Percentiles rank a stretch among this genome's conserved stretches.
Conservation (phyloP, 2,329 filamentous ascomycete species). For the Phaeosphaeria sp. region DNA sequence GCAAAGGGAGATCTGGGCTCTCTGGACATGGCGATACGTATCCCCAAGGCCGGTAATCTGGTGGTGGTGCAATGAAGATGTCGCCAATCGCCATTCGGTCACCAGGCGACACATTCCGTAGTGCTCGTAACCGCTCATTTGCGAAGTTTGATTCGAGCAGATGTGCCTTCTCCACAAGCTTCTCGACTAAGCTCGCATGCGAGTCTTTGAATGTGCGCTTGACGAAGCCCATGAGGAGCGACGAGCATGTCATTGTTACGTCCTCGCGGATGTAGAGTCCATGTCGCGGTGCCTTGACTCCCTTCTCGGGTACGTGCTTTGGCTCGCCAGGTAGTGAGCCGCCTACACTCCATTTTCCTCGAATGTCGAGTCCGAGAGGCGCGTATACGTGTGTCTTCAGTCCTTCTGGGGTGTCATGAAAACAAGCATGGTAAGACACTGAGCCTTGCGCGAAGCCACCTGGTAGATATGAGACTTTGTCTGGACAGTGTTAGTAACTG, state of each 20-base stretch:
- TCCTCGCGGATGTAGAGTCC: slow-evolving; percentile 87
- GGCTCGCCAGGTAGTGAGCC: slow-evolving; percentile 76
- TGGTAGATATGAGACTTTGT: slow-evolving; percentile 77
- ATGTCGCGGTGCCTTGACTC: slow-evolving; percentile 67
- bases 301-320: slow-evolving; percentile 69
- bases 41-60: slow-evolving; percentile 30
- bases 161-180: slow-evolving; percentile 47
- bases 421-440: slow-evolving; percentile 80
- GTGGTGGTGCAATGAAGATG: slow-evolving; percentile 45
- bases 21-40: slow-evolving; percentile 12
- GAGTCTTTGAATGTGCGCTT: slow-evolving; percentile 82
- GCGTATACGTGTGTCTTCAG: slow-evolving; percentile 85
- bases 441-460: slow-evolving; percentile 69
- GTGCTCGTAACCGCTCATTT: slow-evolving; percentile 40
- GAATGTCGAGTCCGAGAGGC: slow-evolving; percentile 80
- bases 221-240: slow-evolving; percentile 77
- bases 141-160: slow-evolving; percentile 42
- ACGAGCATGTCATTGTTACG: slow-evolving; percentile 80
- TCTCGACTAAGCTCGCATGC: slow-evolving; percentile 72
- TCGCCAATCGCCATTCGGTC: slow-evolving; percentile 43
- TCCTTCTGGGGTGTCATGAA: slow-evolving; percentile 75
- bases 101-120: slow-evolving; percentile 38
- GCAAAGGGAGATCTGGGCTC: background rate
- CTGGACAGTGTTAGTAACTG: slow-evolving; percentile 42
- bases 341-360: slow-evolving; percentile 77